Conservation (phyloP, 352 stramenopile genomes). For the Globisporangium carolinianum region DNA sequence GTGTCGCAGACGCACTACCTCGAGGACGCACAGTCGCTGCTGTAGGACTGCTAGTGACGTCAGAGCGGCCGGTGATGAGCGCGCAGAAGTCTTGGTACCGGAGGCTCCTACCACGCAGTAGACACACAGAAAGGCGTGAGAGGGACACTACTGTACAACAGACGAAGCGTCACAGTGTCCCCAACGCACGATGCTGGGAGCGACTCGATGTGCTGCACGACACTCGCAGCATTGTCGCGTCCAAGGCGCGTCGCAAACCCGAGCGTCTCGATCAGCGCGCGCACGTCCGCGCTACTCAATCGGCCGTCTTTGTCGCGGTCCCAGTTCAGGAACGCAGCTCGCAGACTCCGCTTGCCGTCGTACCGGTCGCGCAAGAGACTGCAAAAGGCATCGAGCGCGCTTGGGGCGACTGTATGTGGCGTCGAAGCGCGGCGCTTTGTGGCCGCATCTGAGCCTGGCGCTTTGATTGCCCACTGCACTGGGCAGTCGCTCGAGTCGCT, state of each 20-base stretch:
- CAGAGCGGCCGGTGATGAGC: conserved; percentile 19
- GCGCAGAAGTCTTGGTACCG: conserved; percentile 43
- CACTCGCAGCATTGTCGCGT: conserved; percentile 22
- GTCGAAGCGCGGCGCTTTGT: neutral
- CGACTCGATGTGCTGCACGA: conserved; percentile 29
- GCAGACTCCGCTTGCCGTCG: conserved; percentile 46
- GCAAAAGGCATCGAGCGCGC: conserved; percentile 28
- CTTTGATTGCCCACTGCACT: conserved; percentile 38
- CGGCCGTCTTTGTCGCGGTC: conserved; percentile 48
- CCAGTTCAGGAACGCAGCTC: conserved; percentile 50
- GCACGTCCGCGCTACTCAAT: conserved; percentile 27
- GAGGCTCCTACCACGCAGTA: conserved; percentile 20
- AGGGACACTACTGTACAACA: neutral
- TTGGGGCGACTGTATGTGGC: neutral
- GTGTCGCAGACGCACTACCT: too few relatives aligned
- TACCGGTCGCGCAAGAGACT: conserved; percentile 45
- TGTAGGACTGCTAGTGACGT: neutral
- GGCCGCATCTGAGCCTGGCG: neutral
- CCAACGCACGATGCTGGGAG: conserved; percentile 22
- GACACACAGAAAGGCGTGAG: neutral
- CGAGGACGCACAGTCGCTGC: neutral
- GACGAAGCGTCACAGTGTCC: too few relatives aligned
- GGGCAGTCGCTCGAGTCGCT: conserved; percentile 5
- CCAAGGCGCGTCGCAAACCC: conserved; percentile 31
- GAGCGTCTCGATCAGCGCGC: conserved; percentile 34